These are phyloP conservation scores for Podospora australis DNA, from an alignment of 495 filamentous ascomycete genomes.

Conservation along the genomic window DNA sequence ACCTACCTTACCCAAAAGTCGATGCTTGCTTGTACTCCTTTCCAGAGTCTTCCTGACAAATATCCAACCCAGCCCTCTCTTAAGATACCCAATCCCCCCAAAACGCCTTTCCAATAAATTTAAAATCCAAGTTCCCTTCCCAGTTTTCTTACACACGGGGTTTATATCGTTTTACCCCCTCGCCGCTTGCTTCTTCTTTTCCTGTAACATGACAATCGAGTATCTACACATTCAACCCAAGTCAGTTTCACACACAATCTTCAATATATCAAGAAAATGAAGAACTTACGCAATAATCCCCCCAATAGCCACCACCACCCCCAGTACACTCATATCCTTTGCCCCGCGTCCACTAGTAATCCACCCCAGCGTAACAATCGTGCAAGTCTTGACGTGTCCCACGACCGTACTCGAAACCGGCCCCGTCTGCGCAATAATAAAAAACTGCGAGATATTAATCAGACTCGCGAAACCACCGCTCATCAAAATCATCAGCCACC, in stretches of 20 bases:
- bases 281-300: conserved; percentile 45
- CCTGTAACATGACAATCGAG: conserved; percentile 44
- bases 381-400: conserved; percentile 59
- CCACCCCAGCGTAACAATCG: conserved; percentile 55
- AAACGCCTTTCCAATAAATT: too few species aligned
- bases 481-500: conserved; percentile 51
- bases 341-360: conserved; percentile 43
- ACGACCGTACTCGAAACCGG: conserved; percentile 67
- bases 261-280: too few species aligned
- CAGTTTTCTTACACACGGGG: too few species aligned
- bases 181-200: conserved; percentile 19
- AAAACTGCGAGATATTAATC: conserved; percentile 70
- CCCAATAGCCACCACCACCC: conserved; percentile 47
- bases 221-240: conserved; percentile 33
- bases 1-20: too few species aligned
- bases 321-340: conserved; percentile 46
- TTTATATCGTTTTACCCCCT: background rate
- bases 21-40: too few species aligned
- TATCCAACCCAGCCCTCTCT: too few species aligned
- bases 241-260: background rate
- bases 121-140: too few species aligned
- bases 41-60: too few species aligned
- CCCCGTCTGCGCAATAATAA: conserved; percentile 64
- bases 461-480: conserved; percentile 58
- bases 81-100: too few species aligned